Conservation (phyloP, 495 filamentous ascomycete genomes). For the Platismatia glauca region DNA sequence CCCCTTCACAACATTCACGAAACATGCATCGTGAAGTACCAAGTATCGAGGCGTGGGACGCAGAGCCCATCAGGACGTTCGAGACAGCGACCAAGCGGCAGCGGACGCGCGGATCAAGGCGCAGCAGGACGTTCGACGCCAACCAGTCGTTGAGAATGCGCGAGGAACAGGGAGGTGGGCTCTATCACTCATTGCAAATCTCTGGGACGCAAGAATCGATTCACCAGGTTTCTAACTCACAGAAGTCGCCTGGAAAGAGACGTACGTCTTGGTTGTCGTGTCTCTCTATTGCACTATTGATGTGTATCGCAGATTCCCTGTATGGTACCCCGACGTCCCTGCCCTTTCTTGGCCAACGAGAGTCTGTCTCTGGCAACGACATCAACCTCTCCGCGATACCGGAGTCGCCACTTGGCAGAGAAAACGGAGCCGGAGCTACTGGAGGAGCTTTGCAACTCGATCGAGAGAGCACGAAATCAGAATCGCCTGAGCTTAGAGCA, state of each 20-base stretch:
- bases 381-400: conserved; percentile 9
- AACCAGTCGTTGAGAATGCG: background rate
- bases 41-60: background rate
- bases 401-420: conserved; percentile 20
- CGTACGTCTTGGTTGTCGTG: conserved; percentile 10
- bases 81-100: conserved; percentile 7
- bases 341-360: conserved; percentile 4
- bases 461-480: conserved; percentile 18
- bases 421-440: background rate
- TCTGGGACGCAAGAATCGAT: conserved; percentile 9
- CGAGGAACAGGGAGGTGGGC: background rate
- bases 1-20: background rate
- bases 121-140: background rate
- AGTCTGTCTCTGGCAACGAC: background rate
- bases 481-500: conserved; percentile 19
- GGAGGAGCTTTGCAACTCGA: background rate
- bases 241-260: conserved; percentile 13
- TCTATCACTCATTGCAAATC: background rate
- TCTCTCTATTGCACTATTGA: background rate
- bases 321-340: conserved; percentile 24
- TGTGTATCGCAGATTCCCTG: conserved; percentile 6
- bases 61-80: background rate
- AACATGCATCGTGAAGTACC: background rate
- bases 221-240: conserved; percentile 19
- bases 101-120: background rate